Evolutionary conservation across 2,329 filamentous ascomycete genomes (phyloP).

Genomic region (Phyllosticta capitalensis): DNA sequence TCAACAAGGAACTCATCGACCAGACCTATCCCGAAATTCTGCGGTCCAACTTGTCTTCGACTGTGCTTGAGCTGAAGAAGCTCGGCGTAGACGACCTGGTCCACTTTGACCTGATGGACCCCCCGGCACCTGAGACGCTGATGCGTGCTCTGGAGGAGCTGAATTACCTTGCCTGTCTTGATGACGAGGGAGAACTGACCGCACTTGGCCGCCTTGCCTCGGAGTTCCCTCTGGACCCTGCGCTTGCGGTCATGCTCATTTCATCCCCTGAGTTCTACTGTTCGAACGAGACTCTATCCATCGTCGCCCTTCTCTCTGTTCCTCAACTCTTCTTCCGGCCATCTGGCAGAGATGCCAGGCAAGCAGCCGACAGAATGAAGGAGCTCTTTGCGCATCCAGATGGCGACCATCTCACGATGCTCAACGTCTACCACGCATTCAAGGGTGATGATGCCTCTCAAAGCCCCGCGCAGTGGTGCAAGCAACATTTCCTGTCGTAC

Average conservation of each 20-base stretch:
- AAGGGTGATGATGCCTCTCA: slow-evolving; percentile 61
- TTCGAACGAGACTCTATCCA: slow-evolving; percentile 94
- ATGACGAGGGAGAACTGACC: slow-evolving; percentile 92
- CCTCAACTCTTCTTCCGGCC: slow-evolving; percentile 91
- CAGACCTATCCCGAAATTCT: slow-evolving; percentile 96
- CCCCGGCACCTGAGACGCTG: slow-evolving; percentile 92
- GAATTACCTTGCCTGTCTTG: slow-evolving; percentile 91
- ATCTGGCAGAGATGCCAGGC: slow-evolving; percentile 56
- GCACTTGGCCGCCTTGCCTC: slow-evolving; percentile 77
- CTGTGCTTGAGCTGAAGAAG: slow-evolving; percentile 94
- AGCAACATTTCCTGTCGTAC: slow-evolving; percentile 89
- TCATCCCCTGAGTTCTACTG: slow-evolving; percentile 97
- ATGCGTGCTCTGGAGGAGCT: slow-evolving; percentile 97
- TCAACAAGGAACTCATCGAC: slow-evolving; percentile 96
- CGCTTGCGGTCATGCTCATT: slow-evolving; percentile 94
- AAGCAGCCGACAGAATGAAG: slow-evolving; percentile 97
- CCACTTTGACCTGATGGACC: slow-evolving; percentile 98
- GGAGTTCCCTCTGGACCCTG: slow-evolving; percentile 89
- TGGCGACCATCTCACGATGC: slow-evolving; percentile 88
- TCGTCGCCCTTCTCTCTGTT: slow-evolving; percentile 87
- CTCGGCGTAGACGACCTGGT: slow-evolving; percentile 91
- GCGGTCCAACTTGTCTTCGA: slow-evolving; percentile 87
- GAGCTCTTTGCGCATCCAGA: slow-evolving; percentile 82
- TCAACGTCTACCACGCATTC: slow-evolving; percentile 98
- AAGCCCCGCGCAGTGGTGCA: slow-evolving; percentile 85